These are phyloP conservation scores for Irpex rosettiformis DNA, from an alignment of 1,284 basidiomycete species.

Conservation along the genomic window DNA sequence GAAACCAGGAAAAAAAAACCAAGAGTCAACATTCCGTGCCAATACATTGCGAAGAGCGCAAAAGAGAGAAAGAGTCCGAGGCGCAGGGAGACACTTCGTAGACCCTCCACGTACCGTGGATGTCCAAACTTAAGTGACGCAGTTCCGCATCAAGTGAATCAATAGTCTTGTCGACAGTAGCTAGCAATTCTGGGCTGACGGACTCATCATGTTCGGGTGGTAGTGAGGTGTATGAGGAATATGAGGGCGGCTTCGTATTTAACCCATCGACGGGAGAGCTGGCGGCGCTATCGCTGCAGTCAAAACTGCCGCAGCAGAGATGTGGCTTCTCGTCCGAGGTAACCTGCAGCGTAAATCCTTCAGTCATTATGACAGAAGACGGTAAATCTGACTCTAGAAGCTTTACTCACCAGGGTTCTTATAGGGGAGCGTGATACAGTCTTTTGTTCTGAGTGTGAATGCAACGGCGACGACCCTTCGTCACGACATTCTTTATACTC, in stretches of 20 bases:
- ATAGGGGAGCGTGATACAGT: background rate
- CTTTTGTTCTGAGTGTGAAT: background rate
- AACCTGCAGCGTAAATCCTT: background rate
- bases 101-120: conserved; percentile 28
- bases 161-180: conserved; percentile 28
- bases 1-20: background rate
- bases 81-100: background rate
- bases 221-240: background rate
- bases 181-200: conserved; percentile 15
- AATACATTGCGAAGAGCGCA: background rate
- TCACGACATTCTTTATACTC: background rate
- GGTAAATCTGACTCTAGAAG: background rate
- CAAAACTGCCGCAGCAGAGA: background rate
- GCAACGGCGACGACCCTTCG: background rate
- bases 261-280: background rate
- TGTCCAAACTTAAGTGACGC: conserved; percentile 32
- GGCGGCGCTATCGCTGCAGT: background rate
- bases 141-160: conserved; percentile 29
- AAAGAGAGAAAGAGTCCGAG: conserved; percentile 1
- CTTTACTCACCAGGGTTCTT: background rate
- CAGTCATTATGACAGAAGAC: background rate
- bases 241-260: conserved; percentile 3
- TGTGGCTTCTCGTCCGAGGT: background rate
- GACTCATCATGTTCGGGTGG: background rate
- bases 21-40: background rate